Conservation (phyloP, 352 stramenopile genomes). For the Phytophthora constricta region DNA sequence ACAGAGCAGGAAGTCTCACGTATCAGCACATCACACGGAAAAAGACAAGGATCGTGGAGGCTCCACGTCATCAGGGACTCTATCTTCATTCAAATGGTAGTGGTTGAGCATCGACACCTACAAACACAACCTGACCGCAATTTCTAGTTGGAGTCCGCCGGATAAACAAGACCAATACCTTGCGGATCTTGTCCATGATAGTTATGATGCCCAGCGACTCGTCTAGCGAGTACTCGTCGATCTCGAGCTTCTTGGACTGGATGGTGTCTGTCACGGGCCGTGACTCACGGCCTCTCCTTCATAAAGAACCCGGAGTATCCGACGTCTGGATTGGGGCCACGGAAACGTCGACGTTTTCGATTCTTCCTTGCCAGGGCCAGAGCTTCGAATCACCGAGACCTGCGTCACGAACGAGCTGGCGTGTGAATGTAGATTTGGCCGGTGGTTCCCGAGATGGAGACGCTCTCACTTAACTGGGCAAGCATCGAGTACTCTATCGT, state of each 20-base stretch:
- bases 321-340: constrained; percentile 33
- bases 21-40: neutral
- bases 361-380: constrained; percentile 37
- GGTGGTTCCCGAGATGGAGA: constrained; percentile 77
- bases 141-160: constrained; percentile 20
- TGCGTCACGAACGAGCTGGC: constrained; percentile 63
- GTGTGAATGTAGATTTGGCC: constrained; percentile 72
- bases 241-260: constrained; percentile 47
- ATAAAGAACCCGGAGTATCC: constrained; percentile 68
- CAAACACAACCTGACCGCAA: too few species aligned
- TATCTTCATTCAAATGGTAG: neutral
- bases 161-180: constrained; percentile 55
- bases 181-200: constrained; percentile 74
- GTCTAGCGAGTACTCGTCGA: constrained; percentile 52
- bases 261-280: too few species aligned
- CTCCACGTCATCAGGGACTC: neutral
- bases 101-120: neutral
- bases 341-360: constrained; percentile 53
- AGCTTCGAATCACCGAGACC: constrained; percentile 50
- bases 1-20: constrained; percentile 2
- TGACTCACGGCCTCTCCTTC: constrained; percentile 82
- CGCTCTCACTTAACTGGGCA: constrained; percentile 64
- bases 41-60: neutral
- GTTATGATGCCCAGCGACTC: constrained; percentile 65
- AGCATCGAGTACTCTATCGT: constrained; percentile 76